Evolutionary conservation across 495 filamentous ascomycete genomes (phyloP), one percentile per base, ranked within the genome.

Genomic region (Rostrohypoxylon terebratum): DNA sequence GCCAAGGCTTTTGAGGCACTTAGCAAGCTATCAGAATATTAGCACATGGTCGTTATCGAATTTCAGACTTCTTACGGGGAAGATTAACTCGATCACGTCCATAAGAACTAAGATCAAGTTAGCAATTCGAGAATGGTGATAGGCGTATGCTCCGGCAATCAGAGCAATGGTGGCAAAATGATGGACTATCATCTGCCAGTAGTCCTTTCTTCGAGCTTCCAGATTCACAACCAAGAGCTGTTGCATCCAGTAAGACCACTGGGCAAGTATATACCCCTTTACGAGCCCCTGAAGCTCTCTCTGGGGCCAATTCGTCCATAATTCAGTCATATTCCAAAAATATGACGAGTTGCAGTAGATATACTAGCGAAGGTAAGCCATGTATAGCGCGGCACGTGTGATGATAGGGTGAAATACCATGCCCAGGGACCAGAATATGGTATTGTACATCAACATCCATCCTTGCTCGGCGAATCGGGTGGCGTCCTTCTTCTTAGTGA

Each of bases 181-280:
- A 42, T 59, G 55, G 5, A 42, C 18, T 42, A 59, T 59, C 55
- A 59, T 59, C 21, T 59, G 34, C 55, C 55, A 59, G 33, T 59
- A 59, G n/a, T 59, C 55, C 36, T 59, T 59, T 36, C 55, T 38
- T 11, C 55, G 55, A 28, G n/a, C 36, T 34, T 59, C 55, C 4
- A 59, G 42, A 10, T 59, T 59, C 36, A 59, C 55, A n/a, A 59
- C 55, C n/a, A 59, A 13, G 21, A 59, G 55, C 13, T 59, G 55
- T 34, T 59, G 55, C 21, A 42, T 59, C 55, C 55, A 59, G 34
- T 59, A 59, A 59, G 55, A 59, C 55, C 55, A 59, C 11, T 59
- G 55, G 13, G 55, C 55, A 16, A 59, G 36, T 42, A 59, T 59
- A 13, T 59, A 59, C 20, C 34, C 55, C 28, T 59, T 59, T 23